phyloP scores from a whole-genome alignment of 352 stramenopile species.

The Pythium utonaiense region DNA sequence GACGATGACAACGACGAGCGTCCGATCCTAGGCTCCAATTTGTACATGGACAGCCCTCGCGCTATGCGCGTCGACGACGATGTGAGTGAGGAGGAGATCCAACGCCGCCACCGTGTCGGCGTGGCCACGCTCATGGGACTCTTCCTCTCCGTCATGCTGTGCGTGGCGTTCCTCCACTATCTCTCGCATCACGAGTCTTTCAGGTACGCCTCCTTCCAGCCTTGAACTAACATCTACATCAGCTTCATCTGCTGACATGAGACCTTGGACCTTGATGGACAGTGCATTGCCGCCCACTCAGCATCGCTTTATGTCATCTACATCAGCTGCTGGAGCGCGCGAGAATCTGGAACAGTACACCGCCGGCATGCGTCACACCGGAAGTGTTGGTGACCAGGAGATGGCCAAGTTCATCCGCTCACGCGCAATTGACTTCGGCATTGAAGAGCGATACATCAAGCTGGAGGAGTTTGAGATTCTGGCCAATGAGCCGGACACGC shows the following conservation, averaged over 20 bases:
- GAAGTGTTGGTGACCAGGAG: conserved; percentile 55
- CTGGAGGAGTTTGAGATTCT: conserved; percentile 84
- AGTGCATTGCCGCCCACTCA: conserved; percentile 71
- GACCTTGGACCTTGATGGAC: neutral
- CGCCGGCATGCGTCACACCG: conserved; percentile 47
- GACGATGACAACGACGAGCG: conserved; percentile 38
- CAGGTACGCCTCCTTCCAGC: conserved; percentile 30
- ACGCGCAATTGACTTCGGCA: conserved; percentile 67
- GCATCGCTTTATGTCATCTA: conserved; percentile 75
- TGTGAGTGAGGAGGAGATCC: conserved; percentile 47
- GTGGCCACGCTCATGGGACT: conserved; percentile 52
- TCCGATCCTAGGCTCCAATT: conserved; percentile 41
- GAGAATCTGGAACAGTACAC: conserved; percentile 79
- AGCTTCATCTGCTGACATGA: neutral
- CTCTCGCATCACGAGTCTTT: conserved; percentile 70
- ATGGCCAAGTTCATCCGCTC: conserved; percentile 78
- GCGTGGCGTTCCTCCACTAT: conserved; percentile 57
- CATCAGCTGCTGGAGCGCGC: conserved; percentile 52
- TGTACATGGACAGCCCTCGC: conserved; percentile 74
- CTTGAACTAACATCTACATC: neutral
- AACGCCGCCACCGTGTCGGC: conserved; percentile 50
- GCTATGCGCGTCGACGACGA: conserved; percentile 37
- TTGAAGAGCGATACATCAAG: conserved; percentile 72
- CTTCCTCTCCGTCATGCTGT: conserved; percentile 57
- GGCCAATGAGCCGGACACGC: conserved; percentile 60